Percentiles rank a stretch among this genome's conserved stretches.
phyloP scores from a whole-genome alignment of 306 rosid genomes.

The Lathyrus sativus region DNA sequence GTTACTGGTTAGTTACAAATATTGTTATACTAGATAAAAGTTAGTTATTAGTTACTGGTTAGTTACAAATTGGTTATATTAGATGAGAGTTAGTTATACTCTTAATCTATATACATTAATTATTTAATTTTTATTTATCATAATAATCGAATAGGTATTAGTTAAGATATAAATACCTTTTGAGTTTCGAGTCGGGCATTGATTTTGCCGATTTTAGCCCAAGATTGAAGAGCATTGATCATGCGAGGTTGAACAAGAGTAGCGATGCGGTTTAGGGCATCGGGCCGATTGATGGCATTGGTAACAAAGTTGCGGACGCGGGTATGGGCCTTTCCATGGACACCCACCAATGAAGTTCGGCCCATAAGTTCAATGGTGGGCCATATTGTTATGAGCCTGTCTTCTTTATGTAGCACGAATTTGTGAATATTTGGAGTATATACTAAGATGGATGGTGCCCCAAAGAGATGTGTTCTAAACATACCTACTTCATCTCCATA shows the following conservation, averaged over 20 bases:
- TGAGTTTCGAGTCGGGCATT: neutral
- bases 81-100: too few relatives aligned
- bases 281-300: constrained; percentile 14
- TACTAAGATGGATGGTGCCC: constrained; percentile 17
- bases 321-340: constrained; percentile 12
- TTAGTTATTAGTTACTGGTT: too few relatives aligned
- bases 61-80: too few relatives aligned
- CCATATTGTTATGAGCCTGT: neutral
- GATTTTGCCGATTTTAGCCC: constrained; percentile 18
- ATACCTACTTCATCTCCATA: constrained; percentile 30
- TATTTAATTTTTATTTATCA: too few relatives aligned
- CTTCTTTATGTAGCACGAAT: neutral
- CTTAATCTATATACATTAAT: too few relatives aligned
- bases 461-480: constrained; percentile 34
- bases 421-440: neutral
- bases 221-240: constrained; percentile 1
- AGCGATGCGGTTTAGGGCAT: neutral
- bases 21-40: too few relatives aligned
- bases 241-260: constrained; percentile 22
- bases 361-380: constrained; percentile 15
- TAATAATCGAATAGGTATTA: too few relatives aligned
- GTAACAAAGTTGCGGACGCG: constrained; percentile 17
- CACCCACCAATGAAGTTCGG: neutral
- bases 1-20: too few relatives aligned
- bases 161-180: constrained; percentile 5